Evolutionary conservation across 495 filamentous ascomycete species (phyloP).

Genomic region (Xylaria scruposa): DNA sequence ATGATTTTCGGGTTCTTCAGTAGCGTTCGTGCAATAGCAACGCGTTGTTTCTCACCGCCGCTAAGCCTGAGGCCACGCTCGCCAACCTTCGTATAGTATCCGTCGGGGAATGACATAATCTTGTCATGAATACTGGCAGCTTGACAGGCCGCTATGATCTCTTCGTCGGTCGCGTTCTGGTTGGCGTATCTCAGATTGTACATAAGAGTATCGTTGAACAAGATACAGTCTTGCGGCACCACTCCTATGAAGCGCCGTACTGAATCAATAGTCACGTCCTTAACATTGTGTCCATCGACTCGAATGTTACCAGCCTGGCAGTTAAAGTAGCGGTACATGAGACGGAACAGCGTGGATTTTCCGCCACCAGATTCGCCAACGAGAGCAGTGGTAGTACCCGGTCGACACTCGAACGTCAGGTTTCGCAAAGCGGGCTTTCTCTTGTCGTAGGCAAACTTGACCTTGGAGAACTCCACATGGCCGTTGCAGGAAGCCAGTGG

Average conservation of each 20-base stretch:
- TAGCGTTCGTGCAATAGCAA: conserved; percentile 95
- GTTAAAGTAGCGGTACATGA: conserved; percentile 96
- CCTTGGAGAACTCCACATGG: conserved; percentile 82
- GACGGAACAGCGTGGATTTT: conserved; percentile 95
- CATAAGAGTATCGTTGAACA: conserved; percentile 98
- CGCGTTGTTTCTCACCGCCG: conserved; percentile 95
- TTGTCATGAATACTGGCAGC: conserved; percentile 96
- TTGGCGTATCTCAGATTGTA: conserved; percentile 96
- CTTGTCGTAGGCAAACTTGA: conserved; percentile 88
- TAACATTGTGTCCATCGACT: conserved; percentile 83
- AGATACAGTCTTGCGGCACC: conserved; percentile 92
- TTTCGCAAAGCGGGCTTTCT: conserved; percentile 86
- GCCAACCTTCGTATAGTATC: conserved; percentile 90
- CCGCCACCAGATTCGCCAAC: conserved; percentile 97
- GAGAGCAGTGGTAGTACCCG: conserved; percentile 92
- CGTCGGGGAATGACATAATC: conserved; percentile 91
- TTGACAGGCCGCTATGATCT: conserved; percentile 86
- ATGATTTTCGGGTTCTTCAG: conserved; percentile 96
- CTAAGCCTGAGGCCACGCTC: conserved; percentile 92
- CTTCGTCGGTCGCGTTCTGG: conserved; percentile 80
- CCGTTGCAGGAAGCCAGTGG: conserved; percentile 73
- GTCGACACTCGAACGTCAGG: conserved; percentile 79
- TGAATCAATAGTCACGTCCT: conserved; percentile 90
- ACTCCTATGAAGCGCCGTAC: conserved; percentile 89
- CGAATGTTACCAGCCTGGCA: conserved; percentile 75